Base-by-base conservation (phyloP, 129 eudicot species). In the Saussurea involucrata region DNA sequence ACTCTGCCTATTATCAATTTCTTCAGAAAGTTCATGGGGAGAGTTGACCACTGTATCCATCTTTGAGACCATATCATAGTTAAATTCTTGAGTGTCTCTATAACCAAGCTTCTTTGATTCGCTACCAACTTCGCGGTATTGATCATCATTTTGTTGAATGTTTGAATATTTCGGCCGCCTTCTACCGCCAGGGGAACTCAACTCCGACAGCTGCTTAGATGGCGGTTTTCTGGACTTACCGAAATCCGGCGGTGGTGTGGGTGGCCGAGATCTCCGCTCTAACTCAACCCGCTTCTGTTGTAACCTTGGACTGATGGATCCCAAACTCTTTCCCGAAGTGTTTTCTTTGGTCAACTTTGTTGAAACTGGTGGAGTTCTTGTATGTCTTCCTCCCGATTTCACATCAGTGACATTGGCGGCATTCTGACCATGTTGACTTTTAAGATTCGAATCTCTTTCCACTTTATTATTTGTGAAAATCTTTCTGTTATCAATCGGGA, bases 111-210 rank as follows among this genome's bases (percentile, higher is more conserved):
- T 87, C 76, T 86, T 88, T 4, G 77, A 64, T 58, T 78, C 87
- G 66, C 58, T 68, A 72, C 86, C 81, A 73, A 53, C 78, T 72
- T 85, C 98, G 66, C 80, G 87, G 69, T 10, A 63, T 65, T 66
- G 87, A 32, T 76, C 88, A 71, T 85, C 90, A 40, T 75, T 72
- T 75, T 77, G 90, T 46, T 82, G 89, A 42, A 67, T 4, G 66
- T 37, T 79, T 66, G 80, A 71, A 69, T 83, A 57, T 81, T 85
- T 95, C 22, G 87, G 79, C 73, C 94, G 75, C 21, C 91, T 86
- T 84, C 92, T 85, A 60, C 97, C 98, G 57, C 97, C 94, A 4
- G 98, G 96, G 25, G 98, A 95, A 79, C 71, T 88, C 8, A 88
- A 81, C 77, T 91, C 98, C n/a, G 74, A 11, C 65, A 76, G 85